A percentile compares a stretch with the other conserved stretches of the same genome.
phyloP scores from a whole-genome alignment of 345 rosid genomes.

The Populus simonii region DNA sequence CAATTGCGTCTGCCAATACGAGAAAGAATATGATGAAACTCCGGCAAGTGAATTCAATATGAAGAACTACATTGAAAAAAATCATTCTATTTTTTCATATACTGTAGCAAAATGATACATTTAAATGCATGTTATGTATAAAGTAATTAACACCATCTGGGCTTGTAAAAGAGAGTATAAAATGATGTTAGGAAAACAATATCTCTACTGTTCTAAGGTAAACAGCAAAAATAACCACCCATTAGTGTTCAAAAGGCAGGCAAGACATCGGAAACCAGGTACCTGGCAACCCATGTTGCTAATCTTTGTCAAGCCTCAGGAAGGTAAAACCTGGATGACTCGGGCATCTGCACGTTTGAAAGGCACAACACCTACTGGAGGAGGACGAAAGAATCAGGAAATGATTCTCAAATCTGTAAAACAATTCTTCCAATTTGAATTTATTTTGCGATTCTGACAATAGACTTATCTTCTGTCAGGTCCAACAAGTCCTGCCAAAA shows the following conservation, averaged over 20 bases:
- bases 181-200: background rate
- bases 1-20: too few species aligned
- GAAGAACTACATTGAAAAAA: background rate
- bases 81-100: background rate
- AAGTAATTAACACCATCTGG: background rate
- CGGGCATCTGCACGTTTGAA: background rate
- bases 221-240: constrained; percentile 24
- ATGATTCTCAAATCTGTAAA: constrained; percentile 14
- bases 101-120: background rate
- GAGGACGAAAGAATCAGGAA: constrained; percentile 1
- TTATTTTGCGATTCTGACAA: constrained; percentile 24
- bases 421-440: constrained; percentile 4
- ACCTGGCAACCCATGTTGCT: constrained; percentile 6
- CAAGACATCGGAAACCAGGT: constrained; percentile 4
- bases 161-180: background rate
- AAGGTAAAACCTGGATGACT: background rate
- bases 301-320: background rate
- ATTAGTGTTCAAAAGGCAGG: constrained; percentile 10
- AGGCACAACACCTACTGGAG: background rate
- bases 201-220: constrained; percentile 11
- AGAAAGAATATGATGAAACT: too few species aligned
- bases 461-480: constrained; percentile 25
- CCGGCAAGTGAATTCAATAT: too few species aligned
- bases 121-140: constrained; percentile 1
- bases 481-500: constrained; percentile 37